These are phyloP conservation scores for Tolypocladium cylindrosporum DNA, from an alignment of 2,329 filamentous ascomycete genomes.

Conservation along the genomic window DNA sequence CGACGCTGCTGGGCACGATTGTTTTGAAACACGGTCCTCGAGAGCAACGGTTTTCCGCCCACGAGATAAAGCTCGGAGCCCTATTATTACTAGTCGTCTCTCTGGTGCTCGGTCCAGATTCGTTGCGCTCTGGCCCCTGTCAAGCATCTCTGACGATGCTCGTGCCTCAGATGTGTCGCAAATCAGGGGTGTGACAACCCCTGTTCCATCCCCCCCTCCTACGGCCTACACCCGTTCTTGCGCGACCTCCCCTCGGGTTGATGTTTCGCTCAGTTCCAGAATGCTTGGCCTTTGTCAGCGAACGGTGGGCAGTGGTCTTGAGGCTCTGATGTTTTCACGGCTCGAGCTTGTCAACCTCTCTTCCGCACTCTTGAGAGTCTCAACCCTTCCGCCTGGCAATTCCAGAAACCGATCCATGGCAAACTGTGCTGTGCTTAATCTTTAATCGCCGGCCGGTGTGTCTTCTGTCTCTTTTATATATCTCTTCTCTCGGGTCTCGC, in stretches of 20 bases:
- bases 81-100: background rate
- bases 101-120: background rate
- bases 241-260: slow-evolving; percentile 3
- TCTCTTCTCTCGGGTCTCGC: background rate
- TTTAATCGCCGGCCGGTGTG: background rate
- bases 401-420: background rate
- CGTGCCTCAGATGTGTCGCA: slow-evolving; percentile 39
- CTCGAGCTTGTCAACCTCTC: background rate
- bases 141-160: slow-evolving; percentile 5
- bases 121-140: slow-evolving; percentile 2
- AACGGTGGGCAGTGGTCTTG: background rate
- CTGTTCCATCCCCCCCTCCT: slow-evolving; percentile 10
- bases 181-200: slow-evolving; percentile 24
- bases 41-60: background rate
- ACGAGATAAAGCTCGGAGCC: background rate
- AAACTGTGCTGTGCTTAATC: background rate
- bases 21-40: background rate
- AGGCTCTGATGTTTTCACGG: background rate
- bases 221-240: slow-evolving; percentile 6
- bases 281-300: background rate
- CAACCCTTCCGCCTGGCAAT: background rate
- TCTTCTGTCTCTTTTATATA: background rate
- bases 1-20: background rate
- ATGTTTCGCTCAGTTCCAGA: background rate
- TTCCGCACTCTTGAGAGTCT: background rate